Base-by-base conservation (phyloP, 2,329 filamentous ascomycete species). In the Talaromyces sp. region DNA sequence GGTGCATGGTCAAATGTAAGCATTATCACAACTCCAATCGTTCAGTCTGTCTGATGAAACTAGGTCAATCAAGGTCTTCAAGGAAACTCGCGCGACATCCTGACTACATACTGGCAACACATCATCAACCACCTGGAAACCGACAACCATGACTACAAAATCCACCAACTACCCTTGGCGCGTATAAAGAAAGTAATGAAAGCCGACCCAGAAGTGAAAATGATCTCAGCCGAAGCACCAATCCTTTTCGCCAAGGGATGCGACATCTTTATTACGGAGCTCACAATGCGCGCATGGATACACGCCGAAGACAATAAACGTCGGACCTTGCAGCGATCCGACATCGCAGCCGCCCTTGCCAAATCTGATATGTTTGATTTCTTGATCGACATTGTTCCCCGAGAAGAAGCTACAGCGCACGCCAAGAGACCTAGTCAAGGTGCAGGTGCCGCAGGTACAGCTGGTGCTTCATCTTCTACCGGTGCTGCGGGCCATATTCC, bases 341-440 rank as follows among this genome's bases (percentile, higher is more conserved):
- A 99, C 70, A 99, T 99, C 71, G 94, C 94, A 21, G 95, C 91
- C 10, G 94, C 94, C 13, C 81, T 99, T 22, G 89, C 91, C 60
- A 99, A 99, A 77, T 97, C 91, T 21, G 94, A 99, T 78, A 99
- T 99, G 94, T 99, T 99, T 74, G 94, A 99, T 77, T 99, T 99
- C 77, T 81, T 99, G 60, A 99, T 99, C 72, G 94, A 99, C 71
- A 99, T 99, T 62, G 94, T 99, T 5, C 94, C 94, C 3, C 87
- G 94, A 54, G 94, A 99, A 73, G 94, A 99, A 74, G 91, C 93
- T 36, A 83, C 89, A 9, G 86, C 88, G 21, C 91, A 92, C 70
- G 84, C 91, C 40, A 97, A 96, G 78, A 82, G 92, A 63, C 81
- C 86, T 6, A 80, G 76, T 51, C 77, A 78, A 64, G 69, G 74